Percentiles rank a stretch among this genome's conserved stretches.
Evolutionary conservation across 1,284 basidiomycete genomes (phyloP).

Genomic region (Nidula niveotomentosa): DNA sequence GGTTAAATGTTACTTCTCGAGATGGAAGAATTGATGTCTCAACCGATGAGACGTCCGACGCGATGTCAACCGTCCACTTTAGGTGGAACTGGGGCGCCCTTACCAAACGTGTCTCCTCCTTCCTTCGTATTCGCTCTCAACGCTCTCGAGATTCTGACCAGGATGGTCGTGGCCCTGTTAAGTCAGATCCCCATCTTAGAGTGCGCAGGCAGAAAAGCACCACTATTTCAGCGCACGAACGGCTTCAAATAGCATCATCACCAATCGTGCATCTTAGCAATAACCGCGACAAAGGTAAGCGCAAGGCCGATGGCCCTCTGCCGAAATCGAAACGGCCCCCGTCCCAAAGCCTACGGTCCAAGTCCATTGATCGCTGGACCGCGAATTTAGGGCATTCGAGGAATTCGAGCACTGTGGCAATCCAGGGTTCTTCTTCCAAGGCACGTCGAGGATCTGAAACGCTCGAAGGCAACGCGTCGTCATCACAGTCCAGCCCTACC

Average conservation of each 20-base stretch:
- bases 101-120: slow-evolving; percentile 39
- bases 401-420: slow-evolving; percentile 8
- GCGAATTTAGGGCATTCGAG: not conserved
- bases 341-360: slow-evolving; percentile 19
- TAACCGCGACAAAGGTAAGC: slow-evolving; percentile 25
- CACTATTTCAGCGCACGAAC: slow-evolving; percentile 6
- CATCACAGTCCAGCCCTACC: not conserved
- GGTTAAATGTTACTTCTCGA: slow-evolving; percentile 75
- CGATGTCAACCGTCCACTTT: slow-evolving; percentile 65
- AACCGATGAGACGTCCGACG: slow-evolving; percentile 79
- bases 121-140: slow-evolving; percentile 42
- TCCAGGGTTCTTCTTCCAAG: slow-evolving; percentile 7
- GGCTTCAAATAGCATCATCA: not conserved
- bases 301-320: slow-evolving; percentile 12
- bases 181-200: slow-evolving; percentile 17
- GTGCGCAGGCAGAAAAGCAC: slow-evolving; percentile 24
- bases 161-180: slow-evolving; percentile 15
- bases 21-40: slow-evolving; percentile 54
- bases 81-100: slow-evolving; percentile 51
- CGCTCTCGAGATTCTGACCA: slow-evolving; percentile 29
- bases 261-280: not conserved
- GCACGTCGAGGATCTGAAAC: slow-evolving; percentile 18
- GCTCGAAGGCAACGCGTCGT: slow-evolving; percentile 4
- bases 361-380: slow-evolving; percentile 27
- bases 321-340: not conserved